A percentile compares a stretch with the other conserved stretches of the same genome.
phyloP scores from a whole-genome alignment of 768 basidiomycete species.

The Arthromyces matolae region DNA sequence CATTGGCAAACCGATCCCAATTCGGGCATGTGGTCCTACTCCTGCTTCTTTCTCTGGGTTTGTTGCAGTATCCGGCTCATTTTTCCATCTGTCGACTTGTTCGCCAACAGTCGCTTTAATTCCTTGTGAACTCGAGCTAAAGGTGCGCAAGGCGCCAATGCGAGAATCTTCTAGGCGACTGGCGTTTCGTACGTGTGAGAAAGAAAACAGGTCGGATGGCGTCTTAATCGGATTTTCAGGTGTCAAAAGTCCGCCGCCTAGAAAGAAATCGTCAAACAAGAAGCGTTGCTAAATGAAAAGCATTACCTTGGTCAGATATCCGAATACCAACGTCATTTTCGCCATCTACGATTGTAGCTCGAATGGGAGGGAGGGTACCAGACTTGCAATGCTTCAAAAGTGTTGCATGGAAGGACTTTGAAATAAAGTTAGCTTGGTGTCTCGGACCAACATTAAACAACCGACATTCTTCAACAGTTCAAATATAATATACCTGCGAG shows the following conservation, averaged over 20 bases:
- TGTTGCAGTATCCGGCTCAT: conserved; percentile 18
- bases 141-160: conserved; percentile 62
- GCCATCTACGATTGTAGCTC: conserved; percentile 72
- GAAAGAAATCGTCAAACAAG: conserved; percentile 9
- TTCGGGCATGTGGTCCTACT: conserved; percentile 53
- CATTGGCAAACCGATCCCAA: conserved; percentile 86
- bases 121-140: conserved; percentile 56
- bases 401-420: conserved; percentile 74
- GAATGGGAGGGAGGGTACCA: conserved; percentile 54
- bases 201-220: conserved; percentile 82
- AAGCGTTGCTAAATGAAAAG: neutral
- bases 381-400: conserved; percentile 43
- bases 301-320: conserved; percentile 91
- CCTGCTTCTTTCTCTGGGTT: conserved; percentile 40
- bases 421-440: conserved; percentile 1
- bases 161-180: conserved; percentile 63
- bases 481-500: conserved; percentile 73
- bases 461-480: conserved; percentile 87
- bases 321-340: conserved; percentile 74
- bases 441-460: conserved; percentile 1
- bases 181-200: conserved; percentile 81
- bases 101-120: conserved; percentile 79
- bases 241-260: conserved; percentile 70
- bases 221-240: conserved; percentile 45
- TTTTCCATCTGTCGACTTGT: conserved; percentile 54